Base-by-base conservation (phyloP, 768 basidiomycete species). In the Lepiota brunneoincarnata region DNA sequence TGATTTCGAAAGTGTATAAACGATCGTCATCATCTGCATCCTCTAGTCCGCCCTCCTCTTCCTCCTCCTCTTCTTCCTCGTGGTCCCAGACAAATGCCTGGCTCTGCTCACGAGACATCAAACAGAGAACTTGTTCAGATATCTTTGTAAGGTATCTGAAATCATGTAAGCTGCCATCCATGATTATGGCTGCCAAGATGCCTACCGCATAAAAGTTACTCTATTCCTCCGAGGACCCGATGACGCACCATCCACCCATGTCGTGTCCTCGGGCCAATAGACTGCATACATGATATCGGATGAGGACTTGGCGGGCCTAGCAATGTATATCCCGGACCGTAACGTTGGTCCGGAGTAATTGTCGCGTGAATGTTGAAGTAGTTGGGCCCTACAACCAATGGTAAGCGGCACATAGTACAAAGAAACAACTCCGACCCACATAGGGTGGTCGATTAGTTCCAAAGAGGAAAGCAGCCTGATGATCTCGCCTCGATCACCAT, bases 261-360 rank as follows among this genome's bases (percentile, higher is more conserved):
- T 84, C 0, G 67, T 72, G 26, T 79, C 71, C 55, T 86, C 81
- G 0, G 83, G 83, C 84, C 85, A 86, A 52, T 81, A 84, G 5
- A 86, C 58, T 12, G 82, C 72, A 46, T 79, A 81, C 6, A 79
- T 46, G 20, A 69, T 61, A 21, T 69, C 56, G 0, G 34, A 55
- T 11, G 53, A 31, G 2, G 31, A 23, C 2, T 11, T 31, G 17
- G 54, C 51, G 4, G 58, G 18, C n/a, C 66, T 67, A 26, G 73
- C 67, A 28, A 78, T 57, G 52, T 84, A 84, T 7, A 84, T 58
- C 15, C 82, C 83, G 12, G 82, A 78, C 7, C 77, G 72, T 4
- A 84, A 31, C 20, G n/a, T 23, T 28, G 36, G 53, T 11, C 46
- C 53, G 34, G 45, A 47, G 23, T 37, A 39, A 17, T 47, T 31